Evolutionary conservation across 139 green algal species (phyloP).

Genomic region (Pleodorina starrii): DNA sequence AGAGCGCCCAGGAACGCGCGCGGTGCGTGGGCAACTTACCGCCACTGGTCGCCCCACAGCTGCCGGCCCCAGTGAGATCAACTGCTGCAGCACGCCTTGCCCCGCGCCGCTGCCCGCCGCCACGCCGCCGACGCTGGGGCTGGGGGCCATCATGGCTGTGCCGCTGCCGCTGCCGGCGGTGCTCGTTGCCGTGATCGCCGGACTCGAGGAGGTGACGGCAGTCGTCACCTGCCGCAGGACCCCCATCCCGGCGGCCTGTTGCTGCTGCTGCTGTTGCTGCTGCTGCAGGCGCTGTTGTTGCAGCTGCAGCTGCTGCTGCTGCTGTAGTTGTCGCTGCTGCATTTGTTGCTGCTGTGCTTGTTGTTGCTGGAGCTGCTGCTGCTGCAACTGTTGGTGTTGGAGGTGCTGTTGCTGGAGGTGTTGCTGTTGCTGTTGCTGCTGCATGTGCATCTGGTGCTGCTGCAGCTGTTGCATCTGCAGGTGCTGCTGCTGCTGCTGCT

Average conservation of each 20-base stretch:
- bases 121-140: neutral
- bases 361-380: slow-evolving; percentile 11
- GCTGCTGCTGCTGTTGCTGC: slow-evolving; percentile 3
- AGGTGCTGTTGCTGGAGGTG: neutral
- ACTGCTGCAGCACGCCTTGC: slow-evolving; percentile 31
- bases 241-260: neutral
- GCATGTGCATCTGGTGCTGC: neutral
- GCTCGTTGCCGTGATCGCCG: neutral
- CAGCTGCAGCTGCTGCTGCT: neutral
- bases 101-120: neutral
- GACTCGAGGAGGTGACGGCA: neutral
- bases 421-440: slow-evolving; percentile 36
- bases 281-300: neutral
- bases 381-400: neutral
- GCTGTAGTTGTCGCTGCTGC: neutral
- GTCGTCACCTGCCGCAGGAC: neutral
- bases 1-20: too few relatives aligned
- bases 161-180: neutral
- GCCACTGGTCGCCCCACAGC: neutral
- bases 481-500: slow-evolving; percentile 13
- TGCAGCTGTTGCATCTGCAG: slow-evolving; percentile 5
- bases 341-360: slow-evolving; percentile 6
- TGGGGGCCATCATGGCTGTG: neutral
- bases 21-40: too few relatives aligned
- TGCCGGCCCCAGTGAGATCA: neutral